A percentile compares a stretch with the other conserved stretches of the same genome.
These are phyloP conservation scores for Vinca minor DNA, from an alignment of 257 asterid species.

Conservation along the genomic window DNA sequence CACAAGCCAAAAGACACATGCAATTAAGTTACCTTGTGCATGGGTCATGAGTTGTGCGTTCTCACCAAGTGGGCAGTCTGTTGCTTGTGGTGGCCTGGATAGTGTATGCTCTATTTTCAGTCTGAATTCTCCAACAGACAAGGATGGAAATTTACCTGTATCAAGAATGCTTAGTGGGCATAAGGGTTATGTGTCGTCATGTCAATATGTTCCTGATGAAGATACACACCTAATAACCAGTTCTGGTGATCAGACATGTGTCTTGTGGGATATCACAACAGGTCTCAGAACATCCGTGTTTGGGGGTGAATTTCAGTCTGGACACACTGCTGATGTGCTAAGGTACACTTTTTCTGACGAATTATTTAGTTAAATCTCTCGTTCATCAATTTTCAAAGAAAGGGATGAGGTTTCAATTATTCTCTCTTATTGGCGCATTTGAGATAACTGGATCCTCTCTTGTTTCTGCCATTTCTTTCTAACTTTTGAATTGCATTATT, in stretches of 20 bases:
- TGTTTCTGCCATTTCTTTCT: neutral
- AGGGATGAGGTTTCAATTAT: too few species aligned
- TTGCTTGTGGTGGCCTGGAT: constrained; percentile 97
- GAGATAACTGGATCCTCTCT: neutral
- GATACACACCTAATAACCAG: constrained; percentile 82
- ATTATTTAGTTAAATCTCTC: too few species aligned
- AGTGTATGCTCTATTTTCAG: constrained; percentile 90
- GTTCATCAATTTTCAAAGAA: too few species aligned
- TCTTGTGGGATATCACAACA: constrained; percentile 94
- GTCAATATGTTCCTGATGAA: constrained; percentile 93
- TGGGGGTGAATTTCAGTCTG: constrained; percentile 98
- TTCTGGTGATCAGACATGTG: constrained; percentile 96
- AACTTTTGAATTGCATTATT: constrained; percentile 3
- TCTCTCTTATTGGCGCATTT: constrained; percentile 2
- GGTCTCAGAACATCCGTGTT: constrained; percentile 87
- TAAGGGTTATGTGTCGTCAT: constrained; percentile 88
- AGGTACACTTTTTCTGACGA: constrained; percentile 52
- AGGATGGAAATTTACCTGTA: constrained; percentile 75
- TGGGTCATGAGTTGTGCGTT: constrained; percentile 99
- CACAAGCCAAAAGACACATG: constrained; percentile 94
- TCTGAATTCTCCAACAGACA: constrained; percentile 76
- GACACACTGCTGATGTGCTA: constrained; percentile 81
- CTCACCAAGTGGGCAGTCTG: constrained; percentile 86
- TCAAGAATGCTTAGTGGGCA: constrained; percentile 85
- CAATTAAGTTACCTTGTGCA: constrained; percentile 91